Evolutionary conservation across 2,329 filamentous ascomycete genomes (phyloP), one percentile per base, ranked within the genome.

Genomic region (Remersonia thermophila): DNA sequence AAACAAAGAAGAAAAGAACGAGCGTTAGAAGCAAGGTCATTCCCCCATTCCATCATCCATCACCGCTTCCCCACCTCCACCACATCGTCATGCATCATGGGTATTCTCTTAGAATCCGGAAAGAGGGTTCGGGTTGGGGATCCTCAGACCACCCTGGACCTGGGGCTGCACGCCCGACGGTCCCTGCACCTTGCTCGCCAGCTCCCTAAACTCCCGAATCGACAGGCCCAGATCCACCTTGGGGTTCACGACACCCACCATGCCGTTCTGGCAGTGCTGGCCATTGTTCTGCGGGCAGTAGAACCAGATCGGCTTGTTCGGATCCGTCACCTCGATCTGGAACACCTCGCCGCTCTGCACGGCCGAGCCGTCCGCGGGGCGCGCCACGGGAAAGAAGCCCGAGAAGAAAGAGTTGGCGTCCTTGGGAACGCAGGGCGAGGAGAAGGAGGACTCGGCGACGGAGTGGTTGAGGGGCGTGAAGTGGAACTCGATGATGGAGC

Each of bases 401-500:
- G 59, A 56, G 51, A 59, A 65, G 54, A 67, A 66, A 28, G 51
- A 44, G 31, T 48, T 46, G 41, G 54, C 54, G 34, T 50, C 48
- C 11, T 60, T 52, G 4, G 65, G 63, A 39, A 53, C 11, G 55
- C 65, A 69, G 17, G 65, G 40, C 12, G 34, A 27, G 32, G 20
- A 35, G 16, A 46, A 46, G 12, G 43, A 33, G 4, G 50, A 47
- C 46, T 64, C 58, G 3, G 54, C 60, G 33, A 73, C 55, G 10
- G 61, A 61, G 60, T 72, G 69, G 55, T 65, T 69, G 41, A 46
- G 48, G 8, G 68, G 64, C 38, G 62, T 61, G 59, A 66, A 73
- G 51, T 69, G 65, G 58, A 65, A 75, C 53, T 73, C 67, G 41
- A 75, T 51, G 4, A 67, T 44, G 41, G 67, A 63, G 38, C 69